phyloP scores from a whole-genome alignment of 1,284 basidiomycete species.

The Sporisorium reilianum region DNA sequence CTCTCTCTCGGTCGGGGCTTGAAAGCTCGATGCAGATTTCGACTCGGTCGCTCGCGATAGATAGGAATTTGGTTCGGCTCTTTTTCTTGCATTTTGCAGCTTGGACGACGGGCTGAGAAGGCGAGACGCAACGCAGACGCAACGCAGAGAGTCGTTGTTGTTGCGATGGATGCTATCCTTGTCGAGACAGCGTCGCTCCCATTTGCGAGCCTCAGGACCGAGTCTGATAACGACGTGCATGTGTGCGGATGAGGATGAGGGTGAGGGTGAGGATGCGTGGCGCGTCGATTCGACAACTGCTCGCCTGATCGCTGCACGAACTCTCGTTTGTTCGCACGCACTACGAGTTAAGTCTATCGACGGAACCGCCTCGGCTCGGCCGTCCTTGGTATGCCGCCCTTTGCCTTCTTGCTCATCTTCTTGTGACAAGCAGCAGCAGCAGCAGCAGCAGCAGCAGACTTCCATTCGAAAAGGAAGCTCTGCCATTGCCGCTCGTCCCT shows the following conservation, averaged over 20 bases:
- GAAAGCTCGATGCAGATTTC: background rate
- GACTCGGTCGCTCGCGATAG: too few species aligned
- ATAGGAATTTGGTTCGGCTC: background rate
- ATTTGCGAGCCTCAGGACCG: background rate
- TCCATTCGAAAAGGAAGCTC: too few species aligned
- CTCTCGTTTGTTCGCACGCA: background rate
- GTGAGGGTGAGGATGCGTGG: background rate
- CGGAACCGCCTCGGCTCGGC: constrained; percentile 1
- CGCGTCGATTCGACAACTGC: background rate
- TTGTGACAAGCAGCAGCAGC: too few species aligned
- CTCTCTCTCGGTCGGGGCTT: background rate
- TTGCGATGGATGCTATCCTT: background rate
- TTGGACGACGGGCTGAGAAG: too few species aligned
- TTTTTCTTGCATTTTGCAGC: background rate
- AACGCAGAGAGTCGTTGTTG: too few species aligned
- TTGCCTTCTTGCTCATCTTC: background rate
- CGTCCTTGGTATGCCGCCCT: background rate
- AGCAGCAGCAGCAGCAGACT: too few species aligned
- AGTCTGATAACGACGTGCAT: background rate
- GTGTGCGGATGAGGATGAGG: background rate
- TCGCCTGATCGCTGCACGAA: constrained; percentile 15
- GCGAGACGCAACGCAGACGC: too few species aligned
- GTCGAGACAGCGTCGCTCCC: background rate
- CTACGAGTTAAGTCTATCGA: constrained; percentile 1
- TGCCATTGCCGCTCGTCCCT: background rate